Conservation (phyloP, 106 monocot genomes). For the Chionographis japonica region DNA sequence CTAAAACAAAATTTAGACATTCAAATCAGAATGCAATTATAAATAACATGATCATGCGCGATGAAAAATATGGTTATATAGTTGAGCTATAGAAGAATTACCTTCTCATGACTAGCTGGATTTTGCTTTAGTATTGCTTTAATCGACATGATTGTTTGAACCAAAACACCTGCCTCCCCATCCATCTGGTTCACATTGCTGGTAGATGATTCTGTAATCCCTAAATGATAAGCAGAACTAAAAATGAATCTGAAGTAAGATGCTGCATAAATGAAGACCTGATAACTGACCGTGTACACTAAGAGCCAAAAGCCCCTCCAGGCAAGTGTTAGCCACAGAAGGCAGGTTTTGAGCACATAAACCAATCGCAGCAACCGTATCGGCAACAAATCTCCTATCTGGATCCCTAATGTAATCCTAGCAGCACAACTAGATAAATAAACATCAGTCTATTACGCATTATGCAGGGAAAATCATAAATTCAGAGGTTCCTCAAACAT, state of each 20-base stretch:
- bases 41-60: not conserved
- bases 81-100: constrained; percentile 12
- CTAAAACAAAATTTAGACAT: no score
- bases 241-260: not conserved
- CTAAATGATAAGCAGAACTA: constrained; percentile 1
- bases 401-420: constrained; percentile 93
- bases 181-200: constrained; percentile 25
- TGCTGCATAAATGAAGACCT: not conserved
- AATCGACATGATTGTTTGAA: constrained; percentile 92
- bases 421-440: constrained; percentile 36
- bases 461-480: not conserved
- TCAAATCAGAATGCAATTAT: no score
- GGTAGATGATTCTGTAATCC: constrained; percentile 50
- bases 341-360: constrained; percentile 69
- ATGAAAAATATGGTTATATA: not conserved
- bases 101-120: constrained; percentile 75
- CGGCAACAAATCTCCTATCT: constrained; percentile 86
- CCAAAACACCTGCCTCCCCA: constrained; percentile 66
- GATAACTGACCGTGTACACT: constrained; percentile 51
- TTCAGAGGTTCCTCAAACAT: not conserved
- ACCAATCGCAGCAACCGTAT: constrained; percentile 87
- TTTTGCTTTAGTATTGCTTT: constrained; percentile 67
- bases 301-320: constrained; percentile 68
- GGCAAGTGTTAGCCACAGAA: constrained; percentile 45
- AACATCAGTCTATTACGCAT: constrained; percentile 23